Conservation (phyloP, 1,139 yeast genomes). For the Debaryomyces coudertii region DNA sequence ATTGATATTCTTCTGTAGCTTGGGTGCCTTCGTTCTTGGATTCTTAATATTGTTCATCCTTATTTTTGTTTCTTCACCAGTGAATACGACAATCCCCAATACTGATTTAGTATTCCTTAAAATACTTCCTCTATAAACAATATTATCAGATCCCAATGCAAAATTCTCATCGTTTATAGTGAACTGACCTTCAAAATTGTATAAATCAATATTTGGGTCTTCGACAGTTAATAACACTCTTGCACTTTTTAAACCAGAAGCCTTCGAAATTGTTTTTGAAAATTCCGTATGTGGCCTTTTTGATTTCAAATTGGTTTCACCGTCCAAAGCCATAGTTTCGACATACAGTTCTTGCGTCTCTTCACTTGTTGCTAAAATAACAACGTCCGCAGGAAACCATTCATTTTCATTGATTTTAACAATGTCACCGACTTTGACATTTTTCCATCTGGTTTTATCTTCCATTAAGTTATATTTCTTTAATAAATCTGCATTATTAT, state of each 20-base stretch:
- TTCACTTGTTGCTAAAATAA: slow-evolving; percentile 65
- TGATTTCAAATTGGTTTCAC: slow-evolving; percentile 89
- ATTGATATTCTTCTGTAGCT: slow-evolving; percentile 81
- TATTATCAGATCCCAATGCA: slow-evolving; percentile 79
- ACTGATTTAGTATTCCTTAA: slow-evolving; percentile 77
- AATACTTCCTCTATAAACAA: slow-evolving; percentile 86
- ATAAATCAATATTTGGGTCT: slow-evolving; percentile 89
- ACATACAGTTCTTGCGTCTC: slow-evolving; percentile 76
- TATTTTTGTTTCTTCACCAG: slow-evolving; percentile 95
- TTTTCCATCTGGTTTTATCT: slow-evolving; percentile 62
- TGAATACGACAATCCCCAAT: slow-evolving; percentile 81
- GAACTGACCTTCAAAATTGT: slow-evolving; percentile 80
- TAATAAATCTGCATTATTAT: slow-evolving; percentile 33
- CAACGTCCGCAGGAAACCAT: slow-evolving; percentile 90
- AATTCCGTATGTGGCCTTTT: slow-evolving; percentile 68
- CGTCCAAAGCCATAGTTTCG: slow-evolving; percentile 97
- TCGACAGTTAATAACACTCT: slow-evolving; percentile 67
- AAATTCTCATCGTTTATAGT: slow-evolving; percentile 29
- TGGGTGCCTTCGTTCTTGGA: slow-evolving; percentile 92
- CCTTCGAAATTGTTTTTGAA: slow-evolving; percentile 51
- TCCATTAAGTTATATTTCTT: slow-evolving; percentile 37
- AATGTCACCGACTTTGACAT: slow-evolving; percentile 83
- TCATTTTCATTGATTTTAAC: slow-evolving; percentile 75
- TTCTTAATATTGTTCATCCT: slow-evolving; percentile 92
- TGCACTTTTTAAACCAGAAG: slow-evolving; percentile 53